These are phyloP conservation scores for Daedaleopsis nitida DNA, from an alignment of 768 basidiomycete species.

Conservation along the genomic window DNA sequence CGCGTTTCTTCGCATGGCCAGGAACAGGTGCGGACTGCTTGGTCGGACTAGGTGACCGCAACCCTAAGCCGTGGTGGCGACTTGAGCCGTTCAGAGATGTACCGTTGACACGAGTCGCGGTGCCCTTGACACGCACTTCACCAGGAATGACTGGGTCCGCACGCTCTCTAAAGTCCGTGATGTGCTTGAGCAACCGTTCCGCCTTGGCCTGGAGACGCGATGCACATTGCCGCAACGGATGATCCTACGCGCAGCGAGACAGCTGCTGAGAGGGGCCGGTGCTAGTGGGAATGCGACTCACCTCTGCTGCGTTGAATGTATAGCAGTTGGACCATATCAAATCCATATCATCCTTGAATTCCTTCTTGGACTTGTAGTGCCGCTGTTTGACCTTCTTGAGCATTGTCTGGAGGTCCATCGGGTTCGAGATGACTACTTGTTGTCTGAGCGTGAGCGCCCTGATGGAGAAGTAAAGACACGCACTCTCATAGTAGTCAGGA, in stretches of 20 bases:
- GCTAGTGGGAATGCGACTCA: slow-evolving; percentile 39
- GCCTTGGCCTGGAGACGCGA: slow-evolving; percentile 82
- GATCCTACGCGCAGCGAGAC: slow-evolving; percentile 45
- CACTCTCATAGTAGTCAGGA: slow-evolving; percentile 92
- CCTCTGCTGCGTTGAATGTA: slow-evolving; percentile 89
- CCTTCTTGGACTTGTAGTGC: slow-evolving; percentile 89
- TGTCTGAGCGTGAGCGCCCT: neutral
- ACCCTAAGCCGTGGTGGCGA: slow-evolving; percentile 42
- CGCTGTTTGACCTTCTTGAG: slow-evolving; percentile 91
- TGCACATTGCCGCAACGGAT: slow-evolving; percentile 85
- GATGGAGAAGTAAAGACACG: slow-evolving; percentile 24
- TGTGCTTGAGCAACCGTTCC: slow-evolving; percentile 81
- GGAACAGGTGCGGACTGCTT: slow-evolving; percentile 21
- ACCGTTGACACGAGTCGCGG: slow-evolving; percentile 32
- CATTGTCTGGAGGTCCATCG: slow-evolving; percentile 96
- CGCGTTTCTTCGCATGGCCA: slow-evolving; percentile 32
- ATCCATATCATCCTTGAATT: slow-evolving; percentile 92
- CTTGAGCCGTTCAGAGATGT: slow-evolving; percentile 44
- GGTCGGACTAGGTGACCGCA: slow-evolving; percentile 33
- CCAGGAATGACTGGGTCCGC: slow-evolving; percentile 67
- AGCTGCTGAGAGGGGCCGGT: neutral
- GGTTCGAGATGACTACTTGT: slow-evolving; percentile 78
- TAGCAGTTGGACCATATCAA: slow-evolving; percentile 97
- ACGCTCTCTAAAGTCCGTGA: slow-evolving; percentile 87
- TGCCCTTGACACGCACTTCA: slow-evolving; percentile 32